Evolutionary conservation across 2,329 filamentous ascomycete genomes (phyloP).

Genomic region (Ophiosphaerella narmari): DNA sequence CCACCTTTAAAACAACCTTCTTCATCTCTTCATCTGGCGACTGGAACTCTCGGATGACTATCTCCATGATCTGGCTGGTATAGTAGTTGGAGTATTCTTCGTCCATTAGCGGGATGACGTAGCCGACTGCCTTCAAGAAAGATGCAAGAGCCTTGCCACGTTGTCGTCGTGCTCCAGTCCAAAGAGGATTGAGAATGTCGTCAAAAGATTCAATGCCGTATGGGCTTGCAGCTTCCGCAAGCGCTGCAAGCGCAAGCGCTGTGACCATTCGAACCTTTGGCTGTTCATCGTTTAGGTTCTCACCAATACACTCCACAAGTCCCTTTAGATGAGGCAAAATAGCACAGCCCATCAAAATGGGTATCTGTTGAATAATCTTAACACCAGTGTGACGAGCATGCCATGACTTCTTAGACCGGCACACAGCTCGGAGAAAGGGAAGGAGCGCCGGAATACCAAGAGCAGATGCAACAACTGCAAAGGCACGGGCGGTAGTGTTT

Average conservation of each 20-base stretch:
- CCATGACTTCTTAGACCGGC: slow-evolving; percentile 98
- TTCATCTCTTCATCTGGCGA: slow-evolving; percentile 99
- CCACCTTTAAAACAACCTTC: slow-evolving; percentile 96
- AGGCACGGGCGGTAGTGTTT: slow-evolving; percentile 95
- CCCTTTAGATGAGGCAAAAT: slow-evolving; percentile 95
- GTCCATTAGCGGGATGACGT: slow-evolving; percentile 98
- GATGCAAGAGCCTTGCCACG: slow-evolving; percentile 93
- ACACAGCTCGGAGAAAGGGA: slow-evolving; percentile 93
- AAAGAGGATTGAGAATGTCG: slow-evolving; percentile 93
- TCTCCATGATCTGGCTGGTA: slow-evolving; percentile 98
- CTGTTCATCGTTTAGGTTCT: slow-evolving; percentile 96
- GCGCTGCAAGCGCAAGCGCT: slow-evolving; percentile 87
- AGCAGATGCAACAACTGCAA: slow-evolving; percentile 94
- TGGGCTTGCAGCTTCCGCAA: slow-evolving; percentile 94
- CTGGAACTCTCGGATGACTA: slow-evolving; percentile 90
- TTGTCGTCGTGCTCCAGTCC: slow-evolving; percentile 95
- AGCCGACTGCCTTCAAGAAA: slow-evolving; percentile 96
- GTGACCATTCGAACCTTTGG: slow-evolving; percentile 97
- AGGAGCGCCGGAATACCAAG: slow-evolving; percentile 93
- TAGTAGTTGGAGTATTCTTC: slow-evolving; percentile 99
- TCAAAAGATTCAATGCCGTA: slow-evolving; percentile 99
- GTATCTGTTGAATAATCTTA: slow-evolving; percentile 98
- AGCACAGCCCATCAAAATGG: slow-evolving; percentile 97
- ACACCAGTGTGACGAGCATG: slow-evolving; percentile 97
- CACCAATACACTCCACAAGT: slow-evolving; percentile 92